Conservation (phyloP, 2,329 filamentous ascomycete species). For the Penicillium sp. region DNA sequence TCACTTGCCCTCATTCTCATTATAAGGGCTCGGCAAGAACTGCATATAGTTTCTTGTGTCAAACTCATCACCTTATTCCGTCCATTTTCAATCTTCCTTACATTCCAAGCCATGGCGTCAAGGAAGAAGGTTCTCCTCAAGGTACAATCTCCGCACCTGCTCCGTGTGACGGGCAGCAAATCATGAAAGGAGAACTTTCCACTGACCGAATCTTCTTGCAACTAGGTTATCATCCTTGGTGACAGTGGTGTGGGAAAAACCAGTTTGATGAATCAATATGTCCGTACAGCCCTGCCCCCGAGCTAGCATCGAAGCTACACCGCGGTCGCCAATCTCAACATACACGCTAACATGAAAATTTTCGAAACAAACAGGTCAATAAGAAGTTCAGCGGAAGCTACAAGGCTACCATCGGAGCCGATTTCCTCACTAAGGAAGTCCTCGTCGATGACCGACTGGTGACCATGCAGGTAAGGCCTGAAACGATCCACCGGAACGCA, state of each 20-base stretch:
- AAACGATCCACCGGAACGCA: not conserved
- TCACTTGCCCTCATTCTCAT: constrained; percentile 4
- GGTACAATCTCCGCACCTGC: constrained; percentile 53
- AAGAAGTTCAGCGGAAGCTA: constrained; percentile 99
- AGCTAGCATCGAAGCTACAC: constrained; percentile 3
- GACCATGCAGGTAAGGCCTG: constrained; percentile 81
- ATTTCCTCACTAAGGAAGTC: constrained; percentile 98
- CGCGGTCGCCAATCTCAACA: constrained; percentile 11
- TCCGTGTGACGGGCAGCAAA: constrained; percentile 9
- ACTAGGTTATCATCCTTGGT: constrained; percentile 94
- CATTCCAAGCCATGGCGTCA: constrained; percentile 63
- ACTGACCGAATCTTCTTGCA: constrained; percentile 13
- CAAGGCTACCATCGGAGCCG: constrained; percentile 98
- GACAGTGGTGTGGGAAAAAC: constrained; percentile 99
- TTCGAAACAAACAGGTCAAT: constrained; percentile 71
- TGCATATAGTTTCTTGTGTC: not conserved
- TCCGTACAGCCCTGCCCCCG: constrained; percentile 52
- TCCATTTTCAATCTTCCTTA: not conserved
- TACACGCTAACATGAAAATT: constrained; percentile 16
- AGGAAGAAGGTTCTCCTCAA: constrained; percentile 90
- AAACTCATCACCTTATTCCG: not conserved
- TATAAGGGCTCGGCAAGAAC: constrained; percentile 1
- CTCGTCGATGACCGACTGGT: constrained; percentile 95
- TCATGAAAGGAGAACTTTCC: not conserved
- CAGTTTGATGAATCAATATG: constrained; percentile 99